Evolutionary conservation across 331 rosid species (phyloP), one percentile per base, ranked within the genome.

Genomic region (Dryas integrifolia): DNA sequence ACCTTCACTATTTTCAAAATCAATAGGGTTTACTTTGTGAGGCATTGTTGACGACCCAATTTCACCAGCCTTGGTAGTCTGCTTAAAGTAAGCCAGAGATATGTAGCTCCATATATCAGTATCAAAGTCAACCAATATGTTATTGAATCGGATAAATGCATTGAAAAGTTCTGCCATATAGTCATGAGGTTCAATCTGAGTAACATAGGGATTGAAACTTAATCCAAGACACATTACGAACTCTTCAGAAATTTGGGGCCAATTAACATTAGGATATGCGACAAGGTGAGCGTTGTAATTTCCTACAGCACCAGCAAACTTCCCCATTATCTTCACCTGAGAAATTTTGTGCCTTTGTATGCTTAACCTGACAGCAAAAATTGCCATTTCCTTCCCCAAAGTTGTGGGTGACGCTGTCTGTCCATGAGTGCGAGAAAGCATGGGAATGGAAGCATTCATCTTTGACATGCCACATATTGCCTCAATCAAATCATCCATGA

Each of bases 21-120:
- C 98, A 82, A 92, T 92, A 3, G 98, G 98, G 79, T 92, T 92
- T 26, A 92, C 98, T 83, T 90, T 90, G 86, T 92, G 98, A 79
- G 96, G 97, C 98, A 92, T 92, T 7, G 98, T 92, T 77, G 98
- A 92, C 24, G 98, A 92, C 58, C 98, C 97, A 79, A 92, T 92
- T 83, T 92, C 98, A 66, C 96, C 98, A 8, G 92, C 96, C 96
- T 85, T 92, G 1, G 97, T 92, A 77, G 45, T 87, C 96, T 92
- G 83, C 72, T 92, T 92, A 77, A 92, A 92, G 85, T 85, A 92
- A 24, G 93, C 92, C 86, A 87, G 88, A 40, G 98, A 92, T 52
- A 92, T 90, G 63, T 90, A 92, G 61, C 92, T 83, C 98, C 97
- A 90, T 58, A 87, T 26, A 58, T 92, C 98, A 92, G 92, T 80